A percentile compares a stretch with the other conserved stretches of the same genome.
Conservation (phyloP, 805 yeast genomes). For the Hanseniaspora thailandica region DNA sequence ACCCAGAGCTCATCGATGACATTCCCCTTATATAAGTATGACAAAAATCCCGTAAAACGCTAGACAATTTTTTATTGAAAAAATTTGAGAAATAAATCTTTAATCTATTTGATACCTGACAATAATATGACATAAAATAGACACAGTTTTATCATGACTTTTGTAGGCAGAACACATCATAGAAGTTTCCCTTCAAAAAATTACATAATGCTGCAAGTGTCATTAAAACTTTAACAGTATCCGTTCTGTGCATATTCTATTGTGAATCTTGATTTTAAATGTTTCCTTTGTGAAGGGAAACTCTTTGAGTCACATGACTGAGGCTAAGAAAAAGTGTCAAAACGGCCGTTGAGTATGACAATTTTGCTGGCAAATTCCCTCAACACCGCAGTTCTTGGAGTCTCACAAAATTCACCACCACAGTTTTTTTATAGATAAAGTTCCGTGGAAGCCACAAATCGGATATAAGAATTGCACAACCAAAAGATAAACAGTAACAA, state of each 20-base stretch:
- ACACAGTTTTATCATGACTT: too few relatives aligned
- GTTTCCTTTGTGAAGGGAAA: neutral
- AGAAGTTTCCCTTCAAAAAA: neutral
- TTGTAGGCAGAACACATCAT: too few relatives aligned
- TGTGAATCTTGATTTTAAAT: neutral
- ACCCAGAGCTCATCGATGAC: neutral
- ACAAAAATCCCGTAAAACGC: neutral
- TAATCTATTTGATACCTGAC: too few relatives aligned
- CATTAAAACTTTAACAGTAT: neutral
- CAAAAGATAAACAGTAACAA: too few relatives aligned
- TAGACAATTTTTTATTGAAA: neutral
- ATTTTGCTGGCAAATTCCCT: too few relatives aligned
- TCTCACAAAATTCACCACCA: neutral
- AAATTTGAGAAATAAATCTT: too few relatives aligned
- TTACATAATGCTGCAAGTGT: neutral
- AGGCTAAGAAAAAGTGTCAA: neutral
- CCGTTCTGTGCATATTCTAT: neutral
- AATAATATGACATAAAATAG: too few relatives aligned
- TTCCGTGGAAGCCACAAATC: neutral
- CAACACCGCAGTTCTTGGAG: too few relatives aligned
- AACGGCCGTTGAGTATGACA: neutral
- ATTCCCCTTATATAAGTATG: neutral
- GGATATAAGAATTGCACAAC: too few relatives aligned
- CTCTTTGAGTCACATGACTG: neutral
- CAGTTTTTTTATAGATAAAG: neutral